Base-by-base conservation (phyloP, 2,329 filamentous ascomycete species). In the Biscogniauxia marginata region DNA sequence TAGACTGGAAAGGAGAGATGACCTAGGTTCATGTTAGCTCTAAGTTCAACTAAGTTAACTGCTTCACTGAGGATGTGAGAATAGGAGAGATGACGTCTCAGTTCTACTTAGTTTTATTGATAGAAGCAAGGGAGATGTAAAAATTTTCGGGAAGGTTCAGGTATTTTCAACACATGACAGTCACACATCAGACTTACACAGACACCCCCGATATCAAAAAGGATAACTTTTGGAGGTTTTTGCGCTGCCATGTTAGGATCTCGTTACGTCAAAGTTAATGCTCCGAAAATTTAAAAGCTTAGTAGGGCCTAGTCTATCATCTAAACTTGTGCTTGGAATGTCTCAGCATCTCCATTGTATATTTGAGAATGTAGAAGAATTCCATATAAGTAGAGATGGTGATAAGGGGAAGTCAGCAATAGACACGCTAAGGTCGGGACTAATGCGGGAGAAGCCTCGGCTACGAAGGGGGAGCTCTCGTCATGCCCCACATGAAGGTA, bases 201-300 rank as follows among this genome's bases (percentile, higher is more conserved):
- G 65, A 99, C 95, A 60, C 95, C 95, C 43, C 95, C 95, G 65
- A 99, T 95, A 74, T 99, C 95, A 73, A 98, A 98, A 20, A 99
- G 79, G 25, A 96, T 77, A 54, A 90, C 90, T 65, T 89, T 89
- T 24, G 90, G 89, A 56, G 79, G 78, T 55, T 75, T 78, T 44
- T 69, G 69, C 46, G 67, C 62, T 7, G 75, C 61, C 79, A 82
- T 82, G 56, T 30, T 50, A 23, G 34, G 53, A 43, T 34, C 21
- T 9, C 25, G 34, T 18, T 44, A 25, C 45, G 7, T 49, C 7
- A 1, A 49, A 22, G 50, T 19, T 22, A 49, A 3, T 25, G 54
- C 6, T 9, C 2, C 8, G 25, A 30, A 11, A 7, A 30, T 30
- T n/a, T n/a, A n/a, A n/a, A n/a, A n/a, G n/a, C n/a, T n/a, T n/a